Base-by-base conservation (phyloP, 192 early-diverging fungal species). In the Backusella mclennaniae region DNA sequence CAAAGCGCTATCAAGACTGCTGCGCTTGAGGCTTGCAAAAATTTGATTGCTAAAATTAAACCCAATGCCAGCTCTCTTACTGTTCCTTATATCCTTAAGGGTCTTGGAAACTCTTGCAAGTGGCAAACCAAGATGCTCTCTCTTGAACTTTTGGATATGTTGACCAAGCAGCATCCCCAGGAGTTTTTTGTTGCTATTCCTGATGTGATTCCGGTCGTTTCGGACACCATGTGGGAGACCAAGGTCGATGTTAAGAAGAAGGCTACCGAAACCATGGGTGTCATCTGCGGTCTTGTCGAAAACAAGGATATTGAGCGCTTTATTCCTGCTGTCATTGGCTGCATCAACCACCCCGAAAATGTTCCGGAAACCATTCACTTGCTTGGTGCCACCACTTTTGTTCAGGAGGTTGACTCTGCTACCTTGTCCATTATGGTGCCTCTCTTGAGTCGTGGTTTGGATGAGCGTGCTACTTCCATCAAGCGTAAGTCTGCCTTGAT, bases 381-480 rank as follows among this genome's bases (percentile, higher is more conserved):
- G 86, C 84, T 95, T 42, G 91, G 90, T 79, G 90, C 90, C 73
- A 94, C 91, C 77, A 95, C 92, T 74, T 93, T 95, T 81, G 92
- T 95, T 84, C 87, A 88, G 73, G 87, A 90, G 77, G 90, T 93
- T 78, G 88, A 93, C 78, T 87, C 90, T 71, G 90, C 91, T 69
- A 93, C 92, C 71, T 88, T 95, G 71, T 87, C 92, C 84, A 91
- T 95, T 84, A 93, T 95, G 92, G 89, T 90, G 69, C 93, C 93
- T 71, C 82, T 92, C 52, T 85, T 94, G 81, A 79, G 82, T 79
- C 93, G 91, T 91, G 91, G 88, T 83, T 80, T 91, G 75, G 80
- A 84, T 71, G 92, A 94, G 83, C 86, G 92, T 78, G 85, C 86
- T 81, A 90, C 88, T 79, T 84, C 91, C 71, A 90, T 93, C 76